Conservation (phyloP, 2,329 filamentous ascomycete genomes). For the Endothia cerciana region DNA sequence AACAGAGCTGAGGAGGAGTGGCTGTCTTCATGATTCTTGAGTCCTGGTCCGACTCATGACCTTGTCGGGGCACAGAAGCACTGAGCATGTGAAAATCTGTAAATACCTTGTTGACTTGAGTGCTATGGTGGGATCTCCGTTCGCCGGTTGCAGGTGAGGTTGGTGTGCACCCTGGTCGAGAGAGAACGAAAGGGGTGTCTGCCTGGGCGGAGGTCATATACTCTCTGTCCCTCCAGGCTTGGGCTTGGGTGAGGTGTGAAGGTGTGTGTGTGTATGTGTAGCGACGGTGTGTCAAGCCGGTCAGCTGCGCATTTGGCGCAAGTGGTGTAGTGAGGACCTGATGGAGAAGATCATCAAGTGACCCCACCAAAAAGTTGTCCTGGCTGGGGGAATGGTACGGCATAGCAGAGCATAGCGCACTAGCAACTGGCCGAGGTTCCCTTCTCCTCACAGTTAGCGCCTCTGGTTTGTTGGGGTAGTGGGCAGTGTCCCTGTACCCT, state of each 20-base stretch:
- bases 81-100: conserved; percentile 16
- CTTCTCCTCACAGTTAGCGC: conserved; percentile 12
- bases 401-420: no score
- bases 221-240: not conserved
- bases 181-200: not conserved
- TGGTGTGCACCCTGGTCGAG: not conserved
- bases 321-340: not conserved
- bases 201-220: not conserved
- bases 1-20: not conserved
- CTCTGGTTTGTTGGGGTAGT: conserved; percentile 3
- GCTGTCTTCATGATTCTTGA: not conserved
- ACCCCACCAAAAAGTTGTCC: conserved; percentile 19
- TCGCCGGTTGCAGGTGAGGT: not conserved
- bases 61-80: not conserved
- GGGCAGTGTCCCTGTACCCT: conserved; percentile 5
- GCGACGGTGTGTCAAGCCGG: conserved; percentile 16
- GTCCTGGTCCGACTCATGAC: conserved; percentile 1
- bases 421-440: conserved; percentile 17
- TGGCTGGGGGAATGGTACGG: not conserved
- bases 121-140: not conserved
- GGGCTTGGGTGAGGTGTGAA: not conserved
- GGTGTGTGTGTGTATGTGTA: not conserved
- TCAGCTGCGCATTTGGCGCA: conserved; percentile 14
- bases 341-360: conserved; percentile 15
- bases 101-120: not conserved